Evolutionary conservation across 2,329 filamentous ascomycete genomes (phyloP).

Genomic region (Pseudogymnoascus sp.): DNA sequence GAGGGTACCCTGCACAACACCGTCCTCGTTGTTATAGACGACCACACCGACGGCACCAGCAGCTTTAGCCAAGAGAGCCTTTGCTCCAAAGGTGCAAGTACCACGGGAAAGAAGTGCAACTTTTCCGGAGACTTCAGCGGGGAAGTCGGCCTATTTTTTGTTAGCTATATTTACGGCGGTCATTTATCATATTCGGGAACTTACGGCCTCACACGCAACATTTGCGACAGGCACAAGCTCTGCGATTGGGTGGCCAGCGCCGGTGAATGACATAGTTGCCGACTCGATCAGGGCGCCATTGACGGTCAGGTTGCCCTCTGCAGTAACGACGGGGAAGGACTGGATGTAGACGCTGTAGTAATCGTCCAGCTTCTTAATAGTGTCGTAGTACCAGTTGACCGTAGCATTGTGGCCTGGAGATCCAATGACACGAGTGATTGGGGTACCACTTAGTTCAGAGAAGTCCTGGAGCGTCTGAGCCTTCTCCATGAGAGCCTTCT

Average conservation of each 20-base stretch:
- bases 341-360: conserved; percentile 26
- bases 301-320: conserved; percentile 12
- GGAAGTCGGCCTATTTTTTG: conserved; percentile 12
- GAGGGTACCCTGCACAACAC: conserved; percentile 15
- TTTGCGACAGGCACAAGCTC: conserved; percentile 16
- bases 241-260: conserved; percentile 12
- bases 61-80: conserved; percentile 43
- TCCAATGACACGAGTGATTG: conserved; percentile 37
- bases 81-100: conserved; percentile 46
- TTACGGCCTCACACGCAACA: conserved; percentile 16
- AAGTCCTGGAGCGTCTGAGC: conserved; percentile 39
- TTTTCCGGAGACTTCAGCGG: conserved; percentile 28
- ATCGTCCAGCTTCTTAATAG: conserved; percentile 32
- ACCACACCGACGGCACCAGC: conserved; percentile 50
- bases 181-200: not conserved
- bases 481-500: conserved; percentile 31
- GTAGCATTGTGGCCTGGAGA: conserved; percentile 39
- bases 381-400: conserved; percentile 37
- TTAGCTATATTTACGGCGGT: not conserved
- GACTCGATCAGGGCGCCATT: conserved; percentile 11
- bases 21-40: conserved; percentile 16
- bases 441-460: conserved; percentile 31
- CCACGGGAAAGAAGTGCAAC: conserved; percentile 48
- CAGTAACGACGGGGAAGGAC: conserved; percentile 12
- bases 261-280: conserved; percentile 15